These are phyloP conservation scores for Panaeolus papilionaceus DNA, from an alignment of 768 basidiomycete genomes.

Conservation along the genomic window DNA sequence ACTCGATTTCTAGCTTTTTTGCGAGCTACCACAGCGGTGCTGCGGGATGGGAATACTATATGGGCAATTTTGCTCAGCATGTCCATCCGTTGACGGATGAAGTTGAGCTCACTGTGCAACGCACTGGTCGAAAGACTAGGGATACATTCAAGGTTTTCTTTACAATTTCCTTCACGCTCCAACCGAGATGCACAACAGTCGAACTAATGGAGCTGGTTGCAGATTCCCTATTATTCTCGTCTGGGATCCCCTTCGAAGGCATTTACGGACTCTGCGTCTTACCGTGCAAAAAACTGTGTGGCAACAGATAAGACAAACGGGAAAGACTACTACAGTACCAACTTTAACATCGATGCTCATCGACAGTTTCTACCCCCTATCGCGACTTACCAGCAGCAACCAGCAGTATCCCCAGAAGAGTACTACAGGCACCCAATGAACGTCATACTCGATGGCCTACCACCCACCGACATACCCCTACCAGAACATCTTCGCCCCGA, in stretches of 20 bases:
- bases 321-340: constrained; percentile 38
- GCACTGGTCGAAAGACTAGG: constrained; percentile 41
- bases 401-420: constrained; percentile 36
- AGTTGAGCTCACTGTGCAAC: constrained; percentile 55
- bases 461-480: constrained; percentile 50
- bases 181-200: constrained; percentile 1
- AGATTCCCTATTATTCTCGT: constrained; percentile 67
- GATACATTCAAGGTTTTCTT: constrained; percentile 53
- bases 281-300: constrained; percentile 58
- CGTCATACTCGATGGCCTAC: constrained; percentile 52
- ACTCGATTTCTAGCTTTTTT: constrained; percentile 43
- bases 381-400: constrained; percentile 48
- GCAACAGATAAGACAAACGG: constrained; percentile 57
- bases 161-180: background rate
- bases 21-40: constrained; percentile 47
- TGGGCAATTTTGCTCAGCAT: constrained; percentile 63
- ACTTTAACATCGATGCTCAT: constrained; percentile 19
- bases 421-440: constrained; percentile 48
- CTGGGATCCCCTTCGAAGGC: constrained; percentile 48
- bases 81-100: constrained; percentile 56
- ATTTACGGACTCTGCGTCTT: constrained; percentile 56
- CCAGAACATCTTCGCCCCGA: constrained; percentile 46
- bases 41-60: constrained; percentile 47
- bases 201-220: background rate
- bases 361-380: constrained; percentile 30